Conservation (phyloP, 2,329 filamentous ascomycete genomes). For the Ceratocystis colombiana region DNA sequence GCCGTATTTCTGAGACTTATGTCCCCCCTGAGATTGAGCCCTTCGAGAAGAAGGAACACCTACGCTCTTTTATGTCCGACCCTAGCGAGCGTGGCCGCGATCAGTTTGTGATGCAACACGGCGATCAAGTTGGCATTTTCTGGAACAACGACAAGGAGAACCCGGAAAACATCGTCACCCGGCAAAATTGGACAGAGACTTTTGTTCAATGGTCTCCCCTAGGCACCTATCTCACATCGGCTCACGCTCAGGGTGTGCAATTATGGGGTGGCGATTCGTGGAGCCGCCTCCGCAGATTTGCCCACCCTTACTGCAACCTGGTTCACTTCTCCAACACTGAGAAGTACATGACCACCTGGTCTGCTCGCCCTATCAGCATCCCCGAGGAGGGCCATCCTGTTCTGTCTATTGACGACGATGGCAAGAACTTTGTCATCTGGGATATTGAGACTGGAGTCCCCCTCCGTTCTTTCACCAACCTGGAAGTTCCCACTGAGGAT, state of each 20-base stretch:
- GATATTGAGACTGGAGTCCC: conserved; percentile 83
- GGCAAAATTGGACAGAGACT: conserved; percentile 93
- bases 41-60: conserved; percentile 90
- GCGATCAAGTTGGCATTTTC: conserved; percentile 84
- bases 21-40: conserved; percentile 67
- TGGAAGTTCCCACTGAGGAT: conserved; percentile 58
- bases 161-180: conserved; percentile 81
- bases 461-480: conserved; percentile 83
- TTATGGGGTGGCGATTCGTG: conserved; percentile 89
- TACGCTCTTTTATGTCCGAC: conserved; percentile 88
- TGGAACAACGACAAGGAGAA: conserved; percentile 96
- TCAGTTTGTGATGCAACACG: conserved; percentile 90
- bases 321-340: conserved; percentile 91
- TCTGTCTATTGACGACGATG: conserved; percentile 85
- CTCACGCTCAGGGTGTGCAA: conserved; percentile 92
- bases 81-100: conserved; percentile 69
- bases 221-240: conserved; percentile 86
- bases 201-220: conserved; percentile 97
- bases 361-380: conserved; percentile 82
- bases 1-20: conserved; percentile 86
- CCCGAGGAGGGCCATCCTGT: conserved; percentile 76
- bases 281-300: conserved; percentile 83
- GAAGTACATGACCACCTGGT: conserved; percentile 94
- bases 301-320: conserved; percentile 89
- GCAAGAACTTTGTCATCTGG: conserved; percentile 99